Percentiles rank a stretch among this genome's conserved stretches.
These are phyloP conservation scores for Coprinopsis strossmayeri DNA, from an alignment of 768 basidiomycete species.

Conservation along the genomic window DNA sequence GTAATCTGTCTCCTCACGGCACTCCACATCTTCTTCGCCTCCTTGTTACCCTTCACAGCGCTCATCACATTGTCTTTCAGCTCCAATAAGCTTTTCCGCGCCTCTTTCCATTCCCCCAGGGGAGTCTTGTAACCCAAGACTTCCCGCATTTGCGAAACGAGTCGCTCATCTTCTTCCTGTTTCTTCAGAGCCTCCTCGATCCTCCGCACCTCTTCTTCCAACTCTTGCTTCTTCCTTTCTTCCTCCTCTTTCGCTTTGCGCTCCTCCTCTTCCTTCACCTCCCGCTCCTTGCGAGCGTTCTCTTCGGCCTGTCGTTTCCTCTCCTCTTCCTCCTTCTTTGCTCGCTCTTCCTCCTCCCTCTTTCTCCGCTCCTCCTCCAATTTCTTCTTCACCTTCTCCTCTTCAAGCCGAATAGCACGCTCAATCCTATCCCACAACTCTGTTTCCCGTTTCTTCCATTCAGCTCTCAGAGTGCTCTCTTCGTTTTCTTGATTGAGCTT, in stretches of 20 bases:
- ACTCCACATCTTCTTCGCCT: constrained; percentile 55
- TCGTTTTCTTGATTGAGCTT: constrained; percentile 38
- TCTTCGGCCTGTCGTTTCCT: constrained; percentile 36
- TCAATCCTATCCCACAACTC: constrained; percentile 55
- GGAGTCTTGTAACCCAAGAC: constrained; percentile 46
- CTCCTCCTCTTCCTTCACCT: constrained; percentile 31
- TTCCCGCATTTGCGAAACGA: constrained; percentile 11
- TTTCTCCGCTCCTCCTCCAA: constrained; percentile 35
- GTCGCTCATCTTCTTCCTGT: constrained; percentile 21
- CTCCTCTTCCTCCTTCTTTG: constrained; percentile 35
- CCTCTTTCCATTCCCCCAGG: constrained; percentile 59
- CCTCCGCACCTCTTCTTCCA: constrained; percentile 30
- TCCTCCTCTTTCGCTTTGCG: constrained; percentile 27
- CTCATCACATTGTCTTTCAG: constrained; percentile 63
- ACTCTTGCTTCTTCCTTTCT: constrained; percentile 27
- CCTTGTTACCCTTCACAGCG: constrained; percentile 52
- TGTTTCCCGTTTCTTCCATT: constrained; percentile 50
- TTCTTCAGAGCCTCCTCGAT: constrained; percentile 24
- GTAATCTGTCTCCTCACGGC: constrained; percentile 71
- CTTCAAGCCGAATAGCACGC: constrained; percentile 52
- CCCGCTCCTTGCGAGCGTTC: constrained; percentile 30
- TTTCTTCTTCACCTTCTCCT: constrained; percentile 43
- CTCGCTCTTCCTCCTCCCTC: constrained; percentile 42
- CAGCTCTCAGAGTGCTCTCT: constrained; percentile 35
- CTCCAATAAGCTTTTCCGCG: constrained; percentile 44